A percentile compares a stretch with the other conserved stretches of the same genome.
Evolutionary conservation across 805 yeast species (phyloP).

Genomic region (Teunomyces tritomae): DNA sequence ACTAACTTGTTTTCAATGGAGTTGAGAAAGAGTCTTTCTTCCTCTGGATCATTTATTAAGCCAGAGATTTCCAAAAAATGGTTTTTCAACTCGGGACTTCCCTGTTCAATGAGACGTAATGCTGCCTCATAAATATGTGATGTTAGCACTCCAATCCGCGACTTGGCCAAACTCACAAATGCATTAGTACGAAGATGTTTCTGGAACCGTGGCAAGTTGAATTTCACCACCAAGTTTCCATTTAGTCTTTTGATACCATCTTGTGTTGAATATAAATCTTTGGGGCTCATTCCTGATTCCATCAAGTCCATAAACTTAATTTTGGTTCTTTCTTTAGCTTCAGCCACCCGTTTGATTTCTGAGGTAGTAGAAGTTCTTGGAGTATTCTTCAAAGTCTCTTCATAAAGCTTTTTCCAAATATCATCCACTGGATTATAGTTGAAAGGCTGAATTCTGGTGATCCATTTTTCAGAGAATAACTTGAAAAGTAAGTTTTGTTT

Average conservation of each 20-base stretch:
- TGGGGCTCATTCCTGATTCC: conserved; percentile 23
- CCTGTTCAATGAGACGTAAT: conserved; percentile 56
- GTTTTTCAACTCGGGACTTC: conserved; percentile 42
- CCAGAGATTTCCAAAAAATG: conserved; percentile 47
- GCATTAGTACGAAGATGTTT: conserved; percentile 65
- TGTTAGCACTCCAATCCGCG: conserved; percentile 68
- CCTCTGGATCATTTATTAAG: conserved; percentile 50
- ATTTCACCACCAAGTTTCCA: conserved; percentile 49
- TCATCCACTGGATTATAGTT: conserved; percentile 37
- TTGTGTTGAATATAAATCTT: conserved; percentile 24
- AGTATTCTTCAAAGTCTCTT: conserved; percentile 32
- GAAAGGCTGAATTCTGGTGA: conserved; percentile 26
- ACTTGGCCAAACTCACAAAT: conserved; percentile 58
- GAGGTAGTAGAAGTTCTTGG: conserved; percentile 38
- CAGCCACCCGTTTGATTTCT: conserved; percentile 45
- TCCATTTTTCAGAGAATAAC: conserved; percentile 38
- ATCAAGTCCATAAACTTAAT: conserved; percentile 33
- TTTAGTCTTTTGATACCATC: conserved; percentile 45
- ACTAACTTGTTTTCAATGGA: conserved; percentile 32
- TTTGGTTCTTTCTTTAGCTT: conserved; percentile 59
- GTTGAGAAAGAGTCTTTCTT: conserved; percentile 22
- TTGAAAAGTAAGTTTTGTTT: conserved; percentile 24
- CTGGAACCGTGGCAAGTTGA: conserved; percentile 65
- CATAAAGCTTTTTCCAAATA: conserved; percentile 35
- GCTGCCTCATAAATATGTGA: conserved; percentile 61